phyloP scores from a whole-genome alignment of 768 basidiomycete genomes.

The Lepiota brunneoincarnata region DNA sequence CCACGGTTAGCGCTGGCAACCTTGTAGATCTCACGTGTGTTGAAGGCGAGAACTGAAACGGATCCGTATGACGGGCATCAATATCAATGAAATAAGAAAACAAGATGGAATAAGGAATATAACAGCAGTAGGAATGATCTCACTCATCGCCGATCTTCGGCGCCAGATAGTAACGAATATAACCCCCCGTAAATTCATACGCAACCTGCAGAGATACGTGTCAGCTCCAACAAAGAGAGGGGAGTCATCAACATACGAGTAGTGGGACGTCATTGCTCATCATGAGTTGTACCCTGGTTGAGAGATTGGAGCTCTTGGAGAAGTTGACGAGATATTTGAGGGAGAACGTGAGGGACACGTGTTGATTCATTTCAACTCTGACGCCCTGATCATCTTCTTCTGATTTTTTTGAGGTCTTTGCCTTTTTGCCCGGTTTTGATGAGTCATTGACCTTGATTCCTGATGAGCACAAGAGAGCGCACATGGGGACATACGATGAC shows the following conservation, averaged over 20 bases:
- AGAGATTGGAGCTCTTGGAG: slow-evolving; percentile 80
- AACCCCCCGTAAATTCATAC: slow-evolving; percentile 15
- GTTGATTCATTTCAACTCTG: slow-evolving; percentile 82
- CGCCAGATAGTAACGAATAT: slow-evolving; percentile 18
- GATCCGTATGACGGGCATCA: too few species aligned
- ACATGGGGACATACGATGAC: not conserved
- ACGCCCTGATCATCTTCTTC: slow-evolving; percentile 57
- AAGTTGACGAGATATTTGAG: slow-evolving; percentile 98
- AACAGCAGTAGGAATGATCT: not conserved
- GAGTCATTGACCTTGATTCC: slow-evolving; percentile 29
- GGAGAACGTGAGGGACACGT: slow-evolving; percentile 91
- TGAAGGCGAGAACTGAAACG: too few species aligned
- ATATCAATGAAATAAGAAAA: too few species aligned
- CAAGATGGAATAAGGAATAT: too few species aligned
- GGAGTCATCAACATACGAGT: slow-evolving; percentile 48
- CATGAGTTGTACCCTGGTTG: slow-evolving; percentile 73
- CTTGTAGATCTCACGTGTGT: too few species aligned
- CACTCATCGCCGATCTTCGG: slow-evolving; percentile 17
- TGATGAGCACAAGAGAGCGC: slow-evolving; percentile 5
- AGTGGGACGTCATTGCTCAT: slow-evolving; percentile 93
- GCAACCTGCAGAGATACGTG: slow-evolving; percentile 9
- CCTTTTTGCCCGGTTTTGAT: slow-evolving; percentile 43
- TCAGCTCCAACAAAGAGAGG: not conserved
- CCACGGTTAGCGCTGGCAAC: too few species aligned
- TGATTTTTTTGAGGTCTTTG: slow-evolving; percentile 52